Evolutionary conservation across 495 filamentous ascomycete species (phyloP).

Genomic region (Penicillium parvum): DNA sequence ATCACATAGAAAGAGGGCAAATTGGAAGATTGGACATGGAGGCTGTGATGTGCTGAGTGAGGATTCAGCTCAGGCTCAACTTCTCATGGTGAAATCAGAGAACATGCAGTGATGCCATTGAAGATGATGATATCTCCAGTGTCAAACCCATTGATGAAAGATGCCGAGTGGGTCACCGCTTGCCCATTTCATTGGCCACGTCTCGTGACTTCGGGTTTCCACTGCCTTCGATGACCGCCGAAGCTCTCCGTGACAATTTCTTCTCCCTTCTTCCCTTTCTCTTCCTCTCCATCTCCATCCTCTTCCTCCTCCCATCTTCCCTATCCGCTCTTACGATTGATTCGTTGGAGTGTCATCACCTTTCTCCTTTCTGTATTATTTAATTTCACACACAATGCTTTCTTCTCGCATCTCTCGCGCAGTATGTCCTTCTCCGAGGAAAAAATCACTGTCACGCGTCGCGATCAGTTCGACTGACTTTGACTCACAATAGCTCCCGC

Average conservation of each 20-base stretch:
- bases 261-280: slow-evolving; percentile 32
- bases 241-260: slow-evolving; percentile 49
- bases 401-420: slow-evolving; percentile 55
- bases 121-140: too few species aligned
- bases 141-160: neutral
- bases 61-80: too few species aligned
- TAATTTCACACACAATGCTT: slow-evolving; percentile 50
- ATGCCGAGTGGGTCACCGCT: slow-evolving; percentile 14
- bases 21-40: neutral
- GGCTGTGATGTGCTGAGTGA: too few species aligned
- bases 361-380: slow-evolving; percentile 38
- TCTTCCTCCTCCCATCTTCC: slow-evolving; percentile 27
- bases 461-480: slow-evolving; percentile 22
- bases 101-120: too few species aligned
- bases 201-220: slow-evolving; percentile 38
- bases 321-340: slow-evolving; percentile 40
- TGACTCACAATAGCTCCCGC: slow-evolving; percentile 34
- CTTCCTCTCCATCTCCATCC: slow-evolving; percentile 24
- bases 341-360: slow-evolving; percentile 34
- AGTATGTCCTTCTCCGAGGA: slow-evolving; percentile 54
- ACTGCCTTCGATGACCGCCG: slow-evolving; percentile 43
- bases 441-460: slow-evolving; percentile 16
- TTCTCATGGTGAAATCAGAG: too few species aligned
- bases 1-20: neutral
- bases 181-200: slow-evolving; percentile 10